Percentiles rank a stretch among this genome's conserved stretches.
Evolutionary conservation across 768 basidiomycete species (phyloP).

Genomic region (Lactarius sanguifluus): DNA sequence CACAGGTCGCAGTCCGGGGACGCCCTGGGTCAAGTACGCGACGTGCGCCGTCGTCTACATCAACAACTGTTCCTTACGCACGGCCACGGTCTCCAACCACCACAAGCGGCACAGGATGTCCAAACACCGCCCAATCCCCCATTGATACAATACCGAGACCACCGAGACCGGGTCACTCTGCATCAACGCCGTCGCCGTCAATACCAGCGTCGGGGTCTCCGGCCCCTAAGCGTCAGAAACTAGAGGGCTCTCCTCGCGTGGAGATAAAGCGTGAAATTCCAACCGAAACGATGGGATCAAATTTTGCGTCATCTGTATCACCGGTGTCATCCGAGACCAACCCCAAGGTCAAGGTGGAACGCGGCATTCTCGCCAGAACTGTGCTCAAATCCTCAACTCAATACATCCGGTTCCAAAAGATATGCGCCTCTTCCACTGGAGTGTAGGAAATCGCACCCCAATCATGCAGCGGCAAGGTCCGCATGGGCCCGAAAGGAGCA

Average conservation of each 20-base stretch:
- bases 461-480: slow-evolving; percentile 15
- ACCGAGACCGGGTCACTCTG: neutral
- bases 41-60: neutral
- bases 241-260: neutral
- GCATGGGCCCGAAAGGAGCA: slow-evolving; percentile 25
- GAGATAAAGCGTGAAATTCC: neutral
- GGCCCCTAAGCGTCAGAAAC: slow-evolving; percentile 17
- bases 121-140: neutral
- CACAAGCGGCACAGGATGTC: neutral
- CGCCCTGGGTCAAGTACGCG: neutral
- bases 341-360: slow-evolving; percentile 22
- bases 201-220: neutral
- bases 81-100: slow-evolving; percentile 1
- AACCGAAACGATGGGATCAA: neutral
- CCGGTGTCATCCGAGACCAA: slow-evolving; percentile 17
- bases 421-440: slow-evolving; percentile 24
- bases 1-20: neutral
- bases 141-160: neutral
- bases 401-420: slow-evolving; percentile 24
- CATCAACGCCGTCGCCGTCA: neutral
- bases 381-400: neutral
- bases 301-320: neutral
- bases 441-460: slow-evolving; percentile 19
- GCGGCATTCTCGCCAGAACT: slow-evolving; percentile 22
- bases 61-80: neutral